Evolutionary conservation across 2,329 filamentous ascomycete genomes (phyloP).

Genomic region (Colletotrichum navitas): DNA sequence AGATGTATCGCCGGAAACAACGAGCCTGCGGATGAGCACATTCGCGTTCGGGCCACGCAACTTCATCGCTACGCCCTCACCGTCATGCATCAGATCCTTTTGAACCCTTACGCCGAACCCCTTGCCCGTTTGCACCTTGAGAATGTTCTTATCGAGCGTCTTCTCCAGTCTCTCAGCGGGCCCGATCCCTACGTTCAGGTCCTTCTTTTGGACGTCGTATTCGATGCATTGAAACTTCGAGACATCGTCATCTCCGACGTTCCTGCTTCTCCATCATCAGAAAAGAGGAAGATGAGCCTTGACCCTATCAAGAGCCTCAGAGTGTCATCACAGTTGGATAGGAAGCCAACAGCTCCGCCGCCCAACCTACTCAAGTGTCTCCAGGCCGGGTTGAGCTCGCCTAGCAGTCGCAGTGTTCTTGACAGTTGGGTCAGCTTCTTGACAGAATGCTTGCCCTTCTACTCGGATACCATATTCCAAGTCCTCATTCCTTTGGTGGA

Average conservation of each 20-base stretch:
- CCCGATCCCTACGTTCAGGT: slow-evolving; percentile 80
- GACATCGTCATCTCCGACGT: slow-evolving; percentile 57
- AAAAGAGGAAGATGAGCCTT: slow-evolving; percentile 59
- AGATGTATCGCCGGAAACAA: slow-evolving; percentile 67
- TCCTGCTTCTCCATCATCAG: slow-evolving; percentile 59
- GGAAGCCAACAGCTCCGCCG: slow-evolving; percentile 66
- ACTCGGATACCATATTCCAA: slow-evolving; percentile 87
- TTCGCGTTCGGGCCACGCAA: slow-evolving; percentile 68
- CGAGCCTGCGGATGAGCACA: slow-evolving; percentile 51
- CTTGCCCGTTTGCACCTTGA: slow-evolving; percentile 77
- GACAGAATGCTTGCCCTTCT: slow-evolving; percentile 84
- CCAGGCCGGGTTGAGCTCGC: slow-evolving; percentile 82
- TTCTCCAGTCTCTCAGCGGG: slow-evolving; percentile 71
- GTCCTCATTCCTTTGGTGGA: slow-evolving; percentile 91
- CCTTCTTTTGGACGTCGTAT: slow-evolving; percentile 82
- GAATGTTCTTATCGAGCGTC: slow-evolving; percentile 74
- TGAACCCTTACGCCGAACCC: slow-evolving; percentile 70
- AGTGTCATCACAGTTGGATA: slow-evolving; percentile 53
- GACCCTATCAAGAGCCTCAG: slow-evolving; percentile 58
- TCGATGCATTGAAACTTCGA: slow-evolving; percentile 77
- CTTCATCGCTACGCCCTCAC: slow-evolving; percentile 79
- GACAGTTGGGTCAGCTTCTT: slow-evolving; percentile 95
- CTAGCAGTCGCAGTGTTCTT: slow-evolving; percentile 79
- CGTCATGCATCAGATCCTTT: slow-evolving; percentile 77
- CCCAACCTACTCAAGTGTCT: slow-evolving; percentile 85